These are phyloP conservation scores for Citrus trifoliata DNA, from an alignment of 345 rosid species.

Conservation along the genomic window DNA sequence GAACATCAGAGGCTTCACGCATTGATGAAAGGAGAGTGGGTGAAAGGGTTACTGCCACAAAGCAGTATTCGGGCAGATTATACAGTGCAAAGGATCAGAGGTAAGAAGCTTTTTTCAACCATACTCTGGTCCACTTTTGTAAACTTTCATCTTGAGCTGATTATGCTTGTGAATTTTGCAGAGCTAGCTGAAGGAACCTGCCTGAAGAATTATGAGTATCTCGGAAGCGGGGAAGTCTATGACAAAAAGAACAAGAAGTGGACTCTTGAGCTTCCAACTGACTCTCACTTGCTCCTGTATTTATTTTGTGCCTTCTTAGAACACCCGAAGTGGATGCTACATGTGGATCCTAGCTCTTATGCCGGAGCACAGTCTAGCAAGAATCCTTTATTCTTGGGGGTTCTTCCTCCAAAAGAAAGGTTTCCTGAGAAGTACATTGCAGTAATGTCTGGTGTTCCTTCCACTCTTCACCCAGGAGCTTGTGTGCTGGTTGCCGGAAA, in stretches of 20 bases:
- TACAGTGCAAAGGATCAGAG: conserved; percentile 73
- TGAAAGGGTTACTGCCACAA: conserved; percentile 82
- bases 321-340: conserved; percentile 98
- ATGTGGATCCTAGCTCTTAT: conserved; percentile 80
- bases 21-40: conserved; percentile 94
- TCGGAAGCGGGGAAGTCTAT: conserved; percentile 59
- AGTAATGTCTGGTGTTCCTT: conserved; percentile 64
- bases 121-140: too few relatives aligned
- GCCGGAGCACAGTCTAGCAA: conserved; percentile 84
- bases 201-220: conserved; percentile 82
- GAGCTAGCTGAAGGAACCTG: conserved; percentile 97
- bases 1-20: conserved; percentile 90
- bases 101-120: conserved; percentile 30
- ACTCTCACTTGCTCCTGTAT: conserved; percentile 85
- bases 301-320: conserved; percentile 91
- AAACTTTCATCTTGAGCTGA: not conserved
- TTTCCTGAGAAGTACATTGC: conserved; percentile 89
- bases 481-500: conserved; percentile 68
- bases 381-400: conserved; percentile 81
- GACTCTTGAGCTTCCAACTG: conserved; percentile 81
- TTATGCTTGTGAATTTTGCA: conserved; percentile 24
- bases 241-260: conserved; percentile 71
- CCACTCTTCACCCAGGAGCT: conserved; percentile 84
- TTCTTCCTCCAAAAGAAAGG: conserved; percentile 83
- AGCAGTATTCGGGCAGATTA: conserved; percentile 68